phyloP scores from a whole-genome alignment of 495 filamentous ascomycete species.

The Penicillium cinerascens region DNA sequence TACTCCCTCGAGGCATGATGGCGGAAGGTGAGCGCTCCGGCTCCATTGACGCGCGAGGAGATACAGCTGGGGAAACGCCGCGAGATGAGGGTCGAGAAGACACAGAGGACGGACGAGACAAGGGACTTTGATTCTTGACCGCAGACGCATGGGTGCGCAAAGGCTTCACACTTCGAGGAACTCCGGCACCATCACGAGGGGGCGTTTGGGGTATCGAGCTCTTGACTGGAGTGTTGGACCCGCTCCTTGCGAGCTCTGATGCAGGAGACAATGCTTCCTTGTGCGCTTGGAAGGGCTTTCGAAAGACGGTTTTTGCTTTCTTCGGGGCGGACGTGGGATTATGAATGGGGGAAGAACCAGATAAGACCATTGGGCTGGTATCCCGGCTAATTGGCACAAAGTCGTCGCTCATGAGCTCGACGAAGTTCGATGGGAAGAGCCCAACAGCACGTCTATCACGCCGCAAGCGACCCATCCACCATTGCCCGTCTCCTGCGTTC shows the following conservation, averaged over 20 bases:
- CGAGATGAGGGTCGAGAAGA: slow-evolving; percentile 30
- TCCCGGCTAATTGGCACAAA: slow-evolving; percentile 77
- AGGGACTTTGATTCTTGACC: slow-evolving; percentile 34
- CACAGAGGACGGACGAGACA: slow-evolving; percentile 32
- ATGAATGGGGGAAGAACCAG: slow-evolving; percentile 37
- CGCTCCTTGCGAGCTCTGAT: slow-evolving; percentile 31
- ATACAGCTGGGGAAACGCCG: slow-evolving; percentile 23
- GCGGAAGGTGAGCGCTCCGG: slow-evolving; percentile 30
- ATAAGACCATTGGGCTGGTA: slow-evolving; percentile 62
- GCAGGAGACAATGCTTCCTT: slow-evolving; percentile 47
- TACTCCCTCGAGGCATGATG: slow-evolving; percentile 23
- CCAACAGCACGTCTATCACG: slow-evolving; percentile 86
- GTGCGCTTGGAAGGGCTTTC: slow-evolving; percentile 55
- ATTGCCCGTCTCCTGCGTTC: slow-evolving; percentile 94
- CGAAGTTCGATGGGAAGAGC: slow-evolving; percentile 95
- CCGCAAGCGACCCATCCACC: slow-evolving; percentile 92
- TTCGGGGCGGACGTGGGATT: slow-evolving; percentile 48
- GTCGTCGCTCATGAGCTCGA: slow-evolving; percentile 78
- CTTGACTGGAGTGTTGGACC: slow-evolving; percentile 30
- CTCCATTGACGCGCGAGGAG: slow-evolving; percentile 28
- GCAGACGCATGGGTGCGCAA: slow-evolving; percentile 39
- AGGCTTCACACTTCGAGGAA: slow-evolving; percentile 33
- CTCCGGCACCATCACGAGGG: slow-evolving; percentile 38
- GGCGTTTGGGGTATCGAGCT: slow-evolving; percentile 48
- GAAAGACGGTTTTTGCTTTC: slow-evolving; percentile 48